Percentiles rank a stretch among this genome's conserved stretches.
phyloP scores from a whole-genome alignment of 2,329 filamentous ascomycete species.

The Colletotrichum camelliae region DNA sequence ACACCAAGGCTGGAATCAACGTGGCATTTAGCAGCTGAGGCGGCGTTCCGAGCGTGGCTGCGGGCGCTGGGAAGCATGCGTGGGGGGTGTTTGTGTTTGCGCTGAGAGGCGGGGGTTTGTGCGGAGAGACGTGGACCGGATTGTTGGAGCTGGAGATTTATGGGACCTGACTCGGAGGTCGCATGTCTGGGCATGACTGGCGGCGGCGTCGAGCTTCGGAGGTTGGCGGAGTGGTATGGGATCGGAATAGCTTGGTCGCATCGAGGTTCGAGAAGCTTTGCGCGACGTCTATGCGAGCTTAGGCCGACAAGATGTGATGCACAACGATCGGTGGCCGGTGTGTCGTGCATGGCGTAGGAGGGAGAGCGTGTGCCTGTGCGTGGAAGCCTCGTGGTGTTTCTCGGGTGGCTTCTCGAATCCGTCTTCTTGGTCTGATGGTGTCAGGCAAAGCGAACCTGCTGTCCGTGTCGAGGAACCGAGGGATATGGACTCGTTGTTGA shows the following conservation, averaged over 20 bases:
- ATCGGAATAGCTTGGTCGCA: neutral
- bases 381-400: neutral
- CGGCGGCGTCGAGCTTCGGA: neutral
- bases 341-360: neutral
- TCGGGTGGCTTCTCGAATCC: neutral
- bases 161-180: slow-evolving; percentile 7
- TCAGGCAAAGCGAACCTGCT: neutral
- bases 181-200: neutral
- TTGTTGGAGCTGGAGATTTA: neutral
- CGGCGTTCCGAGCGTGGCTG: neutral
- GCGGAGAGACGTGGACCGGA: neutral
- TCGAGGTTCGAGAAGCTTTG: neutral
- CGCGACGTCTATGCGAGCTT: neutral
- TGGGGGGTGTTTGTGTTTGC: neutral
- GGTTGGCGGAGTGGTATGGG: neutral
- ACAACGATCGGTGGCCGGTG: neutral
- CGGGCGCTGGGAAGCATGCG: neutral
- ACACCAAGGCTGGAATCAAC: slow-evolving; percentile 34
- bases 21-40: slow-evolving; percentile 28
- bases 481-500: neutral
- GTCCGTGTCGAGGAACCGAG: neutral
- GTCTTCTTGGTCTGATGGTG: neutral
- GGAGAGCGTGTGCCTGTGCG: neutral
- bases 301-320: neutral
- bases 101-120: neutral